Evolutionary conservation across 371 early-diverging fungal genomes (phyloP), one percentile per base, ranked within the genome.

Genomic region (Mucor saturninus): DNA sequence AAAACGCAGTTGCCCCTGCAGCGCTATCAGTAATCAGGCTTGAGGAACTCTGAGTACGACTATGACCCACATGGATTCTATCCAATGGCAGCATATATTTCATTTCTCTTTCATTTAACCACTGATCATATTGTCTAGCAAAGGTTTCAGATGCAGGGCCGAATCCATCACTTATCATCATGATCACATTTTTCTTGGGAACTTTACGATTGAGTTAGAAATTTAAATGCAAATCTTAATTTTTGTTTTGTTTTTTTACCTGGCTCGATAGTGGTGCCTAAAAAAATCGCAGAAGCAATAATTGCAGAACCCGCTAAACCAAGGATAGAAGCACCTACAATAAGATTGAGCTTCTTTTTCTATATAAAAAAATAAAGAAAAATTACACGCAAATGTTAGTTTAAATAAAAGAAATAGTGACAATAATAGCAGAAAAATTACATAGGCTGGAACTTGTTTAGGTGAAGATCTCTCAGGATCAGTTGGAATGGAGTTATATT

Each of bases 1-100:
- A 75, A 77, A 93, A 96, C 1, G 96, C 96, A 0, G 97, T 96
- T 4, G 97, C 98, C 4, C 96, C 98, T 14, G 98, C 96, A 14
- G 97, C 98, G 42, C 95, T 94, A 76, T 98, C 98, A 0, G 98
- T 96, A 5, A 98, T 83, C 30, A 94, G 76, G 66, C 90, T 89
- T 59, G 79, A 75, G 28, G 89, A 88, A 61, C 93, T 93, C 21
- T 92, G 80, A 2, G 97, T 98, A 28, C 98, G 84, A 28, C 93
- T 92, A 10, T 91, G 69, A 4, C 98, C 97, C 4, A 95, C 86
- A 15, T 93, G 84, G 35, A 96, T 91, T 50, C 83, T 70, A 76
- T 98, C 98, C 15, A 98, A 76, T 0, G 94, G 90, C 0, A 84
- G 69, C 35, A 74, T 38, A 37, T 61, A 45, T 38, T 69, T 71